Evolutionary conservation across 768 basidiomycete genomes (phyloP), one percentile per base, ranked within the genome.

Genomic region (Cystofilobasidium capitatum): DNA sequence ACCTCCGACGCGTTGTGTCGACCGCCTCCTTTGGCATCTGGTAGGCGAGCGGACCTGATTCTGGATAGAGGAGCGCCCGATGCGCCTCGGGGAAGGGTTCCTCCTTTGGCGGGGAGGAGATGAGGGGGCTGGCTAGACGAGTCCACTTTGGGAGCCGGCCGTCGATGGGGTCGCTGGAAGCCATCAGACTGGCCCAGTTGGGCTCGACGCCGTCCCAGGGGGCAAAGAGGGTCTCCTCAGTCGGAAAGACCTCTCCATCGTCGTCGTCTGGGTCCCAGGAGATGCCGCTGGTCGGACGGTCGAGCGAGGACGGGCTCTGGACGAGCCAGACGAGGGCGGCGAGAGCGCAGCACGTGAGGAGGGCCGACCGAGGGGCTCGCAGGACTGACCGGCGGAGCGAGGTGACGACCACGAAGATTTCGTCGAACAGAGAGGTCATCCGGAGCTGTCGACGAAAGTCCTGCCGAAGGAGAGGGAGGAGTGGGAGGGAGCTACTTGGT

Each of bases 121-220:
- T 24, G 10, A 47, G 60, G 3, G n/a, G 39, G 24, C 13, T 16
- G 9, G 5, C 14, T 13, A 62, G 59, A 10, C 29, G 7, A 9
- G 65, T 35, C 31, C 47, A 62, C 37, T 17, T 16, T 2, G 61
- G 54, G 0, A 62, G 51, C 31, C 36, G 33, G 36, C 37, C 37
- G 1, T 36, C 29, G 22, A 51, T 12, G 3, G 66, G 66, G 9
- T n/a, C 3, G 17, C 54, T 35, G 3, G 66, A 60, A 31, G 66
- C 49, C 20, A 68, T 40, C 26, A 62, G 31, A 12, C 22, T 24
- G 14, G 66, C 24, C 60, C 60, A 68, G 31, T 68, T 60, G 20
- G 51, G 66, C 16, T 24, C 39, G 26, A 29, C 29, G 1, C 10
- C 2, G 17, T 40, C 62, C 47, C 37, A 26, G 6, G 26, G 17